phyloP scores from a whole-genome alignment of 179 eudicot genomes.

The Spergularia azorica region DNA sequence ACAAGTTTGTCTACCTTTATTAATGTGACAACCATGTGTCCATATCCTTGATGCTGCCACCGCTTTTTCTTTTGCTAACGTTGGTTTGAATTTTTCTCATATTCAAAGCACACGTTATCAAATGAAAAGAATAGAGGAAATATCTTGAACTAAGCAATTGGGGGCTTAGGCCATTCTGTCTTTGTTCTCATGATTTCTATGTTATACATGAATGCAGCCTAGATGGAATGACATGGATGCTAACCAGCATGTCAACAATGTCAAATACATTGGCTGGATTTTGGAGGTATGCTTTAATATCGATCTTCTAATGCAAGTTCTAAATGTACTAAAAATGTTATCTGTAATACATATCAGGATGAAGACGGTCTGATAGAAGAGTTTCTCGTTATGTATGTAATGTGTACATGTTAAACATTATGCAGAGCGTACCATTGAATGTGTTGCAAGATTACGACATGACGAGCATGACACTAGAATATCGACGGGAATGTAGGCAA shows the following conservation, averaged over 20 bases:
- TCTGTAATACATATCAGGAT: not conserved
- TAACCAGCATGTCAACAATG: slow-evolving; percentile 83
- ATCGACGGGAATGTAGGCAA: slow-evolving; percentile 76
- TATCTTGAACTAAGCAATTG: too few species aligned
- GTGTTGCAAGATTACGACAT: slow-evolving; percentile 62
- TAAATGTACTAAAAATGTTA: too few species aligned
- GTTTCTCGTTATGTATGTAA: too few species aligned
- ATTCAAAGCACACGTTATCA: not conserved
- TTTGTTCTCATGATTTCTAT: too few species aligned
- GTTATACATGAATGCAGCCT: slow-evolving; percentile 49
- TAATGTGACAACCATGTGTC: too few species aligned
- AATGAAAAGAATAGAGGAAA: too few species aligned
- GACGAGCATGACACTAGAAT: slow-evolving; percentile 81
- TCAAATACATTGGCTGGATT: slow-evolving; percentile 87
- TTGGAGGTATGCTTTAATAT: slow-evolving; percentile 52
- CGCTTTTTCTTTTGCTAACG: too few species aligned
- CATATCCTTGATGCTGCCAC: too few species aligned
- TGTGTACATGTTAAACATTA: not conserved
- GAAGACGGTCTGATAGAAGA: too few species aligned
- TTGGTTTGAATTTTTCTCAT: not conserved
- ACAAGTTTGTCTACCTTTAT: too few species aligned
- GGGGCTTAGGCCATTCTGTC: too few species aligned
- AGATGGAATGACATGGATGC: slow-evolving; percentile 97
- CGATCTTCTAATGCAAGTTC: not conserved
- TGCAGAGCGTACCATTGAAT: slow-evolving; percentile 75